A percentile compares a stretch with the other conserved stretches of the same genome.
Evolutionary conservation across 768 basidiomycete genomes (phyloP).

Genomic region (Chalciporus chontae): DNA sequence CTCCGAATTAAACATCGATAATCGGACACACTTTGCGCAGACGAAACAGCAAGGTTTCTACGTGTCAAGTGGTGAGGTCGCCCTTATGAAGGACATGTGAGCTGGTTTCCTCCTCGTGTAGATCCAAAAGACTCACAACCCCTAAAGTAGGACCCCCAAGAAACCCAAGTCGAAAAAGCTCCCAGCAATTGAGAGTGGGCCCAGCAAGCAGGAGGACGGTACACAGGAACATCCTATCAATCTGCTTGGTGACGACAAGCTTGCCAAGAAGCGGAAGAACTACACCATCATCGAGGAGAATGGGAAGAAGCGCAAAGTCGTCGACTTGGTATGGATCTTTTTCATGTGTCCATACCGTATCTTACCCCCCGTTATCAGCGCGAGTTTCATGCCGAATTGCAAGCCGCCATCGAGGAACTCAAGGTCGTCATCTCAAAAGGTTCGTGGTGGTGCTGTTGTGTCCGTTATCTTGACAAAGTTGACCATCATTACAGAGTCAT

Average conservation of each 20-base stretch:
- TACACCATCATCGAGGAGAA: conserved; percentile 50
- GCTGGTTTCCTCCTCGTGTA: conserved; percentile 3
- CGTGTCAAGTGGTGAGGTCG: conserved; percentile 85
- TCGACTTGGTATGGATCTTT: conserved; percentile 53
- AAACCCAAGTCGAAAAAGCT: conserved; percentile 68
- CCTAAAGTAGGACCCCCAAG: conserved; percentile 50
- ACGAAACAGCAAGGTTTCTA: conserved; percentile 94
- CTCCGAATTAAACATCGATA: conserved; percentile 86
- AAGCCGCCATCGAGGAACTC: conserved; percentile 56
- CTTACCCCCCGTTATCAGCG: conserved; percentile 33
- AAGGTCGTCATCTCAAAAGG: conserved; percentile 58
- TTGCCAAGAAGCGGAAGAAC: conserved; percentile 51
- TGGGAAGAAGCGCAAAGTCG: conserved; percentile 69
- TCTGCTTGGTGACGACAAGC: conserved; percentile 38
- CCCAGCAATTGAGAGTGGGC: conserved; percentile 19
- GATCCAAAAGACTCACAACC: conserved; percentile 16
- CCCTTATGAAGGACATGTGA: conserved; percentile 74
- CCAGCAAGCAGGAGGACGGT: conserved; percentile 36
- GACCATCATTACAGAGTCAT: conserved; percentile 51
- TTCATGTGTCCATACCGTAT: neutral
- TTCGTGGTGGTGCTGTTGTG: conserved; percentile 16
- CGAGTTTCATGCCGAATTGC: conserved; percentile 70
- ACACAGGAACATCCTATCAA: conserved; percentile 50
- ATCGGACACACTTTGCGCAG: conserved; percentile 86
- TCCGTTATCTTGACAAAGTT: neutral